Percentiles rank a stretch among this genome's conserved stretches.
Conservation (phyloP, 352 stramenopile genomes). For the Blastocystis sp. region DNA sequence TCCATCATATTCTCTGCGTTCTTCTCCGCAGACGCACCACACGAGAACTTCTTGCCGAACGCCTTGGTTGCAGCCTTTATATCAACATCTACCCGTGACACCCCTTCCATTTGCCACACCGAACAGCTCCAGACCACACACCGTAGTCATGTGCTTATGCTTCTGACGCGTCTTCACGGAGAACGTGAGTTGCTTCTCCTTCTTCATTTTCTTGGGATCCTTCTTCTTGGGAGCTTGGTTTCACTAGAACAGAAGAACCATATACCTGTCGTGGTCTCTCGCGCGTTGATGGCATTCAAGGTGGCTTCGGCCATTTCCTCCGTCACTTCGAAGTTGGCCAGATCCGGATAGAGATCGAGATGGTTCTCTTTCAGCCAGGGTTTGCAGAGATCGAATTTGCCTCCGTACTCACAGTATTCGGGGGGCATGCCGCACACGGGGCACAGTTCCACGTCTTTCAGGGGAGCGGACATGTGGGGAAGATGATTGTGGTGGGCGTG, state of each 20-base stretch:
- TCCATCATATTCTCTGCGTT: constrained; percentile 41
- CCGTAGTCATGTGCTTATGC: constrained; percentile 54
- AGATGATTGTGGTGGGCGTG: too few relatives aligned
- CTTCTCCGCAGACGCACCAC: constrained; percentile 50
- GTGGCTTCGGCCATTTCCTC: constrained; percentile 28
- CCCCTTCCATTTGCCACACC: background rate
- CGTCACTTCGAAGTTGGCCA: background rate
- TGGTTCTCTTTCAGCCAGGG: constrained; percentile 56
- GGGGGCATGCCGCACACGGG: constrained; percentile 52
- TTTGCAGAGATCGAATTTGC: constrained; percentile 55
- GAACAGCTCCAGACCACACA: constrained; percentile 54
- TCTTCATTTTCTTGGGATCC: constrained; percentile 49
- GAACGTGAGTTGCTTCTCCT: constrained; percentile 29
- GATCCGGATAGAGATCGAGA: constrained; percentile 54
- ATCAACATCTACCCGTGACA: constrained; percentile 27
- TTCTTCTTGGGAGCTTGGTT: background rate
- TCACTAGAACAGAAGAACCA: background rate
- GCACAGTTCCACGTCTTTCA: constrained; percentile 49
- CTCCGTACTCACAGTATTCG: constrained; percentile 58
- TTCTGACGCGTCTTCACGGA: constrained; percentile 55
- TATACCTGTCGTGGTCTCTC: background rate
- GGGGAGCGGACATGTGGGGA: background rate
- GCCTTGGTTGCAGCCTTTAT: constrained; percentile 56
- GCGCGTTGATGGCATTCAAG: constrained; percentile 9
- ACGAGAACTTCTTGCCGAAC: constrained; percentile 58